Base-by-base conservation (phyloP, 2,329 filamentous ascomycete species). In the Peltaster fructicola region DNA sequence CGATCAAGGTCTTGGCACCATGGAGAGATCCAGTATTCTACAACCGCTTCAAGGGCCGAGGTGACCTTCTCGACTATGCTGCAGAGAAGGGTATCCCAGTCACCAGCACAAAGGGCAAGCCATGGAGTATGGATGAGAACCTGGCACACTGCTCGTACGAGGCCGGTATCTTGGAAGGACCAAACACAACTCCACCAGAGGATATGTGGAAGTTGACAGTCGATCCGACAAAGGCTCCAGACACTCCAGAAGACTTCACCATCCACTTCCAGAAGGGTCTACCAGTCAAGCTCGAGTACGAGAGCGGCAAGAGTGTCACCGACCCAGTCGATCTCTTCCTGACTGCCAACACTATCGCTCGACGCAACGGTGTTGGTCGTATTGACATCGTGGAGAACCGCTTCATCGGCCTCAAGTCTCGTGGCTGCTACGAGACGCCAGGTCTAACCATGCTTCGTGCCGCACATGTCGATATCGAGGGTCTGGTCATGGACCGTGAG, bases 371-470 rank as follows among this genome's bases (percentile, higher is more conserved):
- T 48, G 67, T 85, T 38, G 79, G 78, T 42, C 63, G 79, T 43
- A 73, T 85, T 37, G 78, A 85, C 51, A 85, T 85, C 45, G 77
- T 84, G 32, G 76, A 81, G 50, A 77, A 78, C 58, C 66, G 78
- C 26, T 79, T 75, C 59, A 75, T 79, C 45, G 78, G 77, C 35
- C 62, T 84, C 41, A 84, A 84, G 61, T 73, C 65, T 38, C 69
- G 78, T 43, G 78, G 78, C 41, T 84, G 77, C 61, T 84, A 84
- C 59, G 78, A 84, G 44, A 63, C 66, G 7, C 66, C 66, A 2
- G 66, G 58, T 29, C 52, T 72, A 19, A 65, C 59, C 17, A 57
- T 58, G 41, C 61, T 69, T 20, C 59, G 65, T 28, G 48, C 55
- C 24, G 65, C 65, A 2, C 66, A 70, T 50, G 47, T 72, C 35